Evolutionary conservation across 2,329 filamentous ascomycete species (phyloP).

Genomic region (Penicillium sp.): DNA sequence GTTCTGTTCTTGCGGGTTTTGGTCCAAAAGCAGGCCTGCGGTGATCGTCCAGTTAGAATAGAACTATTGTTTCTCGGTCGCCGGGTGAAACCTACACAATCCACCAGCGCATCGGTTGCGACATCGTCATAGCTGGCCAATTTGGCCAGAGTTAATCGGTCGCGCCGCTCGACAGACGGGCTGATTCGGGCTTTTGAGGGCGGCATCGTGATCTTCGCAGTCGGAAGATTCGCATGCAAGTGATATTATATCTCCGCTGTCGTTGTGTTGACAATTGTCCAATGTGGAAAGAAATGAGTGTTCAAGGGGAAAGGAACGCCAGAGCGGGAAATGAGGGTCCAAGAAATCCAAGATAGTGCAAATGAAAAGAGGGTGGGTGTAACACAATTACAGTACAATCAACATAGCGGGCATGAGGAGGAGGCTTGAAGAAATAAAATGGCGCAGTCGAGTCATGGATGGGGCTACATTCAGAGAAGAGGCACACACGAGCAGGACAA

Average conservation of each 20-base stretch:
- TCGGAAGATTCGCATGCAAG: conserved; percentile 22
- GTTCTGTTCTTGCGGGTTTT: conserved; percentile 91
- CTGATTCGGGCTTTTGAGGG: conserved; percentile 40
- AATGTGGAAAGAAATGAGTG: conserved; percentile 15
- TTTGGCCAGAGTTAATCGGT: conserved; percentile 82
- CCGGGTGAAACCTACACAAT: conserved; percentile 71
- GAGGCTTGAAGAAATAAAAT: conserved; percentile 1
- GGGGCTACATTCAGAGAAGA: conserved; percentile 10
- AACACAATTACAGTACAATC: conserved; percentile 14
- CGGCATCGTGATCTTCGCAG: conserved; percentile 35
- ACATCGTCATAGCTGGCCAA: conserved; percentile 94
- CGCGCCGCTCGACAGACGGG: conserved; percentile 54
- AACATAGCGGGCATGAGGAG: conserved; percentile 12
- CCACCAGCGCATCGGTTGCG: conserved; percentile 90
- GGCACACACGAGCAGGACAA: conserved; percentile 6
- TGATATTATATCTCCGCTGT: not conserved
- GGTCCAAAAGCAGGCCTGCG: conserved; percentile 92
- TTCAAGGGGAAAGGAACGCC: conserved; percentile 21
- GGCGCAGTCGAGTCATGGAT: not conserved
- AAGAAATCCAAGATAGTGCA: conserved; percentile 12
- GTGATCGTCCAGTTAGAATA: conserved; percentile 27
- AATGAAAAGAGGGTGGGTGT: conserved; percentile 15
- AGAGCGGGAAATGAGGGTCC: conserved; percentile 15
- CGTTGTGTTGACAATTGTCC: conserved; percentile 12
- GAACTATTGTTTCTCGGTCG: conserved; percentile 4